These are phyloP conservation scores for Trichophyton schoenleinii DNA, from an alignment of 2,329 filamentous ascomycete species.

Conservation along the genomic window DNA sequence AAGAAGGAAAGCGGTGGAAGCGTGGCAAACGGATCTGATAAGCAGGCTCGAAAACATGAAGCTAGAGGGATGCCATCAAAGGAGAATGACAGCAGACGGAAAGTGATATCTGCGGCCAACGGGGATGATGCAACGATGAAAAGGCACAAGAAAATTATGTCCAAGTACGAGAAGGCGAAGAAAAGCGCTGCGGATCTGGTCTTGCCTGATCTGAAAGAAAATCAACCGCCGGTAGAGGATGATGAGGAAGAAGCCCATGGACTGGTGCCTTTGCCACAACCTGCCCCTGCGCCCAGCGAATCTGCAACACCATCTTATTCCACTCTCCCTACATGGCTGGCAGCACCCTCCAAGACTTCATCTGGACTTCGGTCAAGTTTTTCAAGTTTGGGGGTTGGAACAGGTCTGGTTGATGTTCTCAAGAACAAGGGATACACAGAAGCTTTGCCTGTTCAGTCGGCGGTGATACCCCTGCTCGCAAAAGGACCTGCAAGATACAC, in stretches of 20 bases:
- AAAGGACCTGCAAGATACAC: constrained; percentile 48
- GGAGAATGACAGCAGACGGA: not conserved
- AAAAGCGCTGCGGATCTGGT: constrained; percentile 8
- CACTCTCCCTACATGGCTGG: constrained; percentile 69
- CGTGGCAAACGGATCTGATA: constrained; percentile 9
- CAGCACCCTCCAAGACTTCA: constrained; percentile 57
- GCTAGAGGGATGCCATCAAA: constrained; percentile 23
- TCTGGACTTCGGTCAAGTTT: constrained; percentile 51
- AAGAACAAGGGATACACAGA: constrained; percentile 55
- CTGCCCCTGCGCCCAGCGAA: constrained; percentile 44
- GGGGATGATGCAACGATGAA: constrained; percentile 24
- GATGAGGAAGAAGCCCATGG: constrained; percentile 42
- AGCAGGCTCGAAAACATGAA: constrained; percentile 10
- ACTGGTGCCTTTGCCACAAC: constrained; percentile 71
- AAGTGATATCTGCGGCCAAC: constrained; percentile 13
- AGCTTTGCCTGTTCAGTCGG: constrained; percentile 69
- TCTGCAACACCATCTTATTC: constrained; percentile 55
- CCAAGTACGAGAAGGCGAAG: constrained; percentile 19
- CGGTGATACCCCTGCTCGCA: constrained; percentile 67
- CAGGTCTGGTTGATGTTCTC: constrained; percentile 50
- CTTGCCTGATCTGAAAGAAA: not conserved
- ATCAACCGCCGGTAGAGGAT: not conserved
- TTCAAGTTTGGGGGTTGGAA: constrained; percentile 48
- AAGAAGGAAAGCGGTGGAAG: constrained; percentile 1
- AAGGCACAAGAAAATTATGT: constrained; percentile 19